Base-by-base conservation (phyloP, 306 rosid species). In the Vicia sativa region DNA sequence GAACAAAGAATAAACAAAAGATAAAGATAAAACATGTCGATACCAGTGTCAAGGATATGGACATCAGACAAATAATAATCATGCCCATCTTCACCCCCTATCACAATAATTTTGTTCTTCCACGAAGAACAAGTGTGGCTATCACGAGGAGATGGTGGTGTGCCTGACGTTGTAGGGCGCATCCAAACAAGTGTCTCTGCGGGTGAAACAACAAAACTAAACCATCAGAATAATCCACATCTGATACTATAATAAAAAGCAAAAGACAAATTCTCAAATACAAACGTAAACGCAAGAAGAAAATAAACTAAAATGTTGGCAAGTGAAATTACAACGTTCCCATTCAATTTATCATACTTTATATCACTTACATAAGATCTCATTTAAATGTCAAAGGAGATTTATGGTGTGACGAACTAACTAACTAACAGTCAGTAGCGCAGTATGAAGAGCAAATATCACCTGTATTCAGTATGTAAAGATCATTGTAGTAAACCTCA, bases 121-220 rank as follows among this genome's bases (percentile, higher is more conserved):
- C 95, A 95, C 44, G 97, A 80, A 28, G 99, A 90, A 82, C 96
- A 95, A 53, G 87, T 84, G 72, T 95, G 99, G 89, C 99, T 95
- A 74, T 87, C 97, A 0, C 99, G 99, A 60, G 96, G 95, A 70
- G 97, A 87, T 48, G 99, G 99, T 2, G 95, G 91, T 63, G 81
- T 65, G 77, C 99, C 97, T 13, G 90, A 77, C 75, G 99, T 85
- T 38, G 78, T 74, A 63, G 95, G 95, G 42, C 77, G 78, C 74
- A 81, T 95, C 99, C 99, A 95, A 23, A 85, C 96, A 81, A 87
- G 83, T 0, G 97, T 95, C 87, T 95, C 99, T 95, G 70, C 62
- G 77, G 83, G 62, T 73, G 62, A 50, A 52, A 52, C 71, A 49
- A 61, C 10, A 63, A 53, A 73, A 76, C 62, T 11, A 28, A 73